phyloP scores from a whole-genome alignment of 169 alveolate species.

The Theileria parva region DNA sequence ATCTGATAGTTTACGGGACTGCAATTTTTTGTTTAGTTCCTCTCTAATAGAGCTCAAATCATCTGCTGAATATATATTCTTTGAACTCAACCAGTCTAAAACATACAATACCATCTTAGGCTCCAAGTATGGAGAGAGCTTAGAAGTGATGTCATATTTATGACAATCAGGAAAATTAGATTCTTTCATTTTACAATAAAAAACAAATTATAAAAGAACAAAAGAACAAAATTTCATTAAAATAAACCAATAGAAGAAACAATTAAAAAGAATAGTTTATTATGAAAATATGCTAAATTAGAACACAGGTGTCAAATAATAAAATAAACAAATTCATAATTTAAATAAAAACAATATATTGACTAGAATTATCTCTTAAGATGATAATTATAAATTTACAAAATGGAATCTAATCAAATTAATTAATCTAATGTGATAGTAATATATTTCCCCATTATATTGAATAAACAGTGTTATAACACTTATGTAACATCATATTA shows the following conservation, averaged over 20 bases:
- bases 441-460: conserved; percentile 12
- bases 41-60: conserved; percentile 25
- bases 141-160: conserved; percentile 56
- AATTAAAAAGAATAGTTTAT: too few relatives aligned
- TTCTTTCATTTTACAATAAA: conserved; percentile 1
- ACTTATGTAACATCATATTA: neutral
- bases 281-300: neutral
- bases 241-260: neutral
- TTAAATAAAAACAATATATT: neutral
- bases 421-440: neutral
- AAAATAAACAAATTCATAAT: neutral
- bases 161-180: conserved; percentile 20
- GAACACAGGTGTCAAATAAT: neutral
- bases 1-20: conserved; percentile 50
- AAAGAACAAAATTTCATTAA: neutral
- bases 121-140: conserved; percentile 71
- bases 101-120: conserved; percentile 74
- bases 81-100: conserved; percentile 71
- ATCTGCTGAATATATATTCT: conserved; percentile 52
- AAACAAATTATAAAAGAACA: neutral
- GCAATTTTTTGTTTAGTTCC: conserved; percentile 30
- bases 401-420: conserved; percentile 9
- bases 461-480: neutral
- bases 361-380: neutral
- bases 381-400: neutral